These are phyloP conservation scores for Fusarium scirpi DNA, from an alignment of 2,329 filamentous ascomycete genomes.

Conservation along the genomic window DNA sequence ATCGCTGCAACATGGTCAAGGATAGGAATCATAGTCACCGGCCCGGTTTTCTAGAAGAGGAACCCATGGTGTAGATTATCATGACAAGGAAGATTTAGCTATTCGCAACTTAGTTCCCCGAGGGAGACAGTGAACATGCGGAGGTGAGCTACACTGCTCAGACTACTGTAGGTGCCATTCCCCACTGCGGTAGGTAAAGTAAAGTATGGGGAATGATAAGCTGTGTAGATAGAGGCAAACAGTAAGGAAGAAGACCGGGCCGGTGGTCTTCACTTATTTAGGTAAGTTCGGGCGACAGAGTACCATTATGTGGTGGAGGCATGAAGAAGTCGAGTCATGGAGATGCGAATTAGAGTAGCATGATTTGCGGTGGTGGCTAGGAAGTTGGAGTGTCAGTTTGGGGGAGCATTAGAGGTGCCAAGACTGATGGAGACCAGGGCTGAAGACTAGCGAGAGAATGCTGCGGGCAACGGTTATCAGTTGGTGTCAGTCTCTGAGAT, in stretches of 20 bases:
- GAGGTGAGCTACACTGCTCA: slow-evolving; percentile 5
- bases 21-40: slow-evolving; percentile 29
- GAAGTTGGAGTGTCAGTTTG: slow-evolving; percentile 11
- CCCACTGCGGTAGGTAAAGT: slow-evolving; percentile 28
- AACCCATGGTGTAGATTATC: slow-evolving; percentile 32
- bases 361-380: slow-evolving; percentile 17
- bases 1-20: slow-evolving; percentile 23
- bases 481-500: slow-evolving; percentile 14
- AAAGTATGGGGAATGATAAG: slow-evolving; percentile 43
- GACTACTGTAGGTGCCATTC: slow-evolving; percentile 20
- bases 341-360: slow-evolving; percentile 4
- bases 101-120: slow-evolving; percentile 21
- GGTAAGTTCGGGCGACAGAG: slow-evolving; percentile 33
- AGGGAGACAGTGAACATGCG: slow-evolving; percentile 8
- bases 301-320: slow-evolving; percentile 40
- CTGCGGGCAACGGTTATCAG: slow-evolving; percentile 28
- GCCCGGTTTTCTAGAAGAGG: slow-evolving; percentile 42
- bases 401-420: slow-evolving; percentile 35
- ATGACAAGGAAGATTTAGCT: slow-evolving; percentile 6
- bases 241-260: slow-evolving; percentile 25
- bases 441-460: slow-evolving; percentile 1
- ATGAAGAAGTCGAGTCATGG: slow-evolving; percentile 10
- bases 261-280: slow-evolving; percentile 25
- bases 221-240: slow-evolving; percentile 15
- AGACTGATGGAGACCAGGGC: slow-evolving; percentile 22